phyloP scores from a whole-genome alignment of 2,329 filamentous ascomycete species.

The Xenoacremonium recifei region DNA sequence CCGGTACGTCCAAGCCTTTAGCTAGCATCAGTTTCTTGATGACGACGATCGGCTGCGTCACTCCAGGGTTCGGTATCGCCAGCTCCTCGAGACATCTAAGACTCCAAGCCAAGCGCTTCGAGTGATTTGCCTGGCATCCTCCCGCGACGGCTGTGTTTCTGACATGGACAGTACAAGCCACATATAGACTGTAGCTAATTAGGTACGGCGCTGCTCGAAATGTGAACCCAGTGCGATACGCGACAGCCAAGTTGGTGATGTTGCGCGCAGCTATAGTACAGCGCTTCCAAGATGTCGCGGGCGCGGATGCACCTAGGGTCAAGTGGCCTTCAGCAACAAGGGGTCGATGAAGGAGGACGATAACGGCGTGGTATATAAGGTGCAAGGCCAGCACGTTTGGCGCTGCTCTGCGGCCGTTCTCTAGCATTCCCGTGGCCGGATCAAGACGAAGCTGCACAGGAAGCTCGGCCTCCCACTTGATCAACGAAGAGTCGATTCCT shows the following conservation, averaged over 20 bases:
- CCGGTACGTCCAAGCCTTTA: conserved; percentile 2
- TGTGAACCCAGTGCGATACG: conserved; percentile 31
- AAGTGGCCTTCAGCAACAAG: conserved; percentile 28
- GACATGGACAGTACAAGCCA: conserved; percentile 40
- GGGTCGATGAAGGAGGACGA: conserved; percentile 36
- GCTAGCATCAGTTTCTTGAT: conserved; percentile 7
- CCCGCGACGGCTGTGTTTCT: conserved; percentile 30
- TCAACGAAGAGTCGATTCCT: conserved; percentile 1
- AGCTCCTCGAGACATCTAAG: conserved; percentile 32
- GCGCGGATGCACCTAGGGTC: conserved; percentile 4
- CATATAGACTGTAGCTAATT: conserved; percentile 36
- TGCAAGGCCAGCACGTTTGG: conserved; percentile 32
- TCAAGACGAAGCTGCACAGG: not conserved
- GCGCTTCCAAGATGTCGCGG: conserved; percentile 20
- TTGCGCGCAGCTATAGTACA: conserved; percentile 34
- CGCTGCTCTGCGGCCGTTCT: not conserved
- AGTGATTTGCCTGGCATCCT: conserved; percentile 22
- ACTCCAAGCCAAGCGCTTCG: conserved; percentile 23
- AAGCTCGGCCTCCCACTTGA: conserved; percentile 4
- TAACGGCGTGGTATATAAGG: conserved; percentile 31
- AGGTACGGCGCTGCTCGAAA: conserved; percentile 35
- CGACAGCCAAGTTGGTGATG: conserved; percentile 30
- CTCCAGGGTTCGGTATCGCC: conserved; percentile 26
- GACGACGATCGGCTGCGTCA: conserved; percentile 4
- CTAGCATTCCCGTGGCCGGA: not conserved